phyloP scores from a whole-genome alignment of 1,284 basidiomycete genomes.

The Irpex sp. region DNA sequence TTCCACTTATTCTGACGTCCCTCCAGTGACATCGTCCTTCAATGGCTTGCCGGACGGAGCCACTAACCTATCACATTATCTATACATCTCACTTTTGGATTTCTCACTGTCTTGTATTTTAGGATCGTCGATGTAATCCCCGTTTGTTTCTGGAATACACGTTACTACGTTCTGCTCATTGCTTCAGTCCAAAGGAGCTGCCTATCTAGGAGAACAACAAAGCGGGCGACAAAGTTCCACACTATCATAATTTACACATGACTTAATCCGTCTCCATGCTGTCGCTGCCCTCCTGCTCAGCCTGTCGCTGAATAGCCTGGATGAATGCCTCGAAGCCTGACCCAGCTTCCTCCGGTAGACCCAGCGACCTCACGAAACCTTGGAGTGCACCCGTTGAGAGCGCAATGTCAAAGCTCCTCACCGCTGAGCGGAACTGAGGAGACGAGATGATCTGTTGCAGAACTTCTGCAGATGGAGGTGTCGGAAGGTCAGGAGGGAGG shows the following conservation, averaged over 20 bases:
- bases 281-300: constrained; percentile 43
- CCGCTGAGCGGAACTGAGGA: constrained; percentile 57
- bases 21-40: constrained; percentile 65
- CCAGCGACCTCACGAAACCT: constrained; percentile 66
- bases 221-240: neutral
- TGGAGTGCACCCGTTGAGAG: constrained; percentile 72
- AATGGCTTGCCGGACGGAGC: constrained; percentile 66
- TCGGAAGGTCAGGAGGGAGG: constrained; percentile 69
- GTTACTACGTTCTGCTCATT: neutral
- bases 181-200: neutral
- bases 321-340: constrained; percentile 69
- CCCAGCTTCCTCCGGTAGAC: constrained; percentile 77
- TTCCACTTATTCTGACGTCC: neutral
- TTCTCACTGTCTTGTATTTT: constrained; percentile 1
- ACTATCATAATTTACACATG: constrained; percentile 2
- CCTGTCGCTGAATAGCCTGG: constrained; percentile 71
- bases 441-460: constrained; percentile 54
- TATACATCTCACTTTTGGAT: neutral
- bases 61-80: constrained; percentile 36
- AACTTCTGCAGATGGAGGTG: constrained; percentile 59
- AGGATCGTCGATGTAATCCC: neutral
- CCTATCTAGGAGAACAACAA: neutral
- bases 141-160: neutral
- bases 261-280: constrained; percentile 58
- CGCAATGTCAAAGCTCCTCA: constrained; percentile 72